Base-by-base conservation (phyloP, 441 rosid genomes). In the Melastoma candidum region DNA sequence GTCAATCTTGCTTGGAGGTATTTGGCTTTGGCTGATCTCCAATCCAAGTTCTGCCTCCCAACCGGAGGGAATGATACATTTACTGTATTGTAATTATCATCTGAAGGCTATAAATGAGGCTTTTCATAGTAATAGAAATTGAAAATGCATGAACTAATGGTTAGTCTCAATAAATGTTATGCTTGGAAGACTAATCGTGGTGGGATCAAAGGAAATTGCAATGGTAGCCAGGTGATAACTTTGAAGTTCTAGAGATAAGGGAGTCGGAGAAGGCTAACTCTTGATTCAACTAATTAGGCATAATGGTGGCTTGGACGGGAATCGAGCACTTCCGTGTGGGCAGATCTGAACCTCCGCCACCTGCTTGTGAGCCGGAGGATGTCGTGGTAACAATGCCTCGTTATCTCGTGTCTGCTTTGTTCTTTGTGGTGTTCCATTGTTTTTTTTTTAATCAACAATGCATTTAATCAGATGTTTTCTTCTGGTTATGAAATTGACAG, bases 291-390 rank as follows among this genome's bases (percentile, higher is more conserved):
- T 69, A 51, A 13, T 47, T 53, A 92, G 98, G 98, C 53, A 96
- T 80, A 55, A 92, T 92, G 98, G 79, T 92, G 63, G 96, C 98
- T 63, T 92, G 98, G 98, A 85, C 98, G 49, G 98, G 96, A 49
- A 82, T 92, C 1, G 98, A 92, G 77, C 90, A 92, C 74, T 85
- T 85, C 51, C 71, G 81, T 56, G 69, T 66, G 66, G 98, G 98
- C 74, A 83, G 98, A 74, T 92, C 61, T 55, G 95, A 92, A 74
- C 95, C 96, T 66, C 82, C 95, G 44, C 98, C 96, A 12, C 83
- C 80, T 59, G 81, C 75, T 44, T 63, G 59, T 7, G 94, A 85
- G 45, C 87, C 90, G 26, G 94, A 79, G 4, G 89, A 92, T 77
- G 67, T 57, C 54, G 55, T 73, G 94, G 96, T 92, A 29, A 29